Evolutionary conservation across 2,329 filamentous ascomycete species (phyloP), one percentile per base, ranked within the genome.

Genomic region (Geosmithia putterillii): DNA sequence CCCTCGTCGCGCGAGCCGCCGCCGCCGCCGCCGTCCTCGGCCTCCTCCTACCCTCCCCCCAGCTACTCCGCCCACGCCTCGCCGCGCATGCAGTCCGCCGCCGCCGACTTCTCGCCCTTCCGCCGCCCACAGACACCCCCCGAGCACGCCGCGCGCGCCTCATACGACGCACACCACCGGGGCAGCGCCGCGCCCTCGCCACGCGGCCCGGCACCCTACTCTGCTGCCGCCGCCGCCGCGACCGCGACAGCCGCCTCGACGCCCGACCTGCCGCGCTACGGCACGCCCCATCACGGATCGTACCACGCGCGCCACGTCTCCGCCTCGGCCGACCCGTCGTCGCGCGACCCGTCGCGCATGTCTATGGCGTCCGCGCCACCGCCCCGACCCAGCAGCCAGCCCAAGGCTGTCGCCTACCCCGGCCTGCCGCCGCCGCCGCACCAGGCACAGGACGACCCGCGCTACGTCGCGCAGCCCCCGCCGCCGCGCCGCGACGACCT

Each of bases 101-200:
- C 70, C 0, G 61, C 75, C 47, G 80, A 84, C 17, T 82, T 83
- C 47, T 66, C 64, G 42, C 69, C 73, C 5, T 82, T 74, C 57
- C 71, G 81, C 48, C 71, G 82, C 47, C 83, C 83, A 2, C 79
- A 84, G 45, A 87, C 83, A 0, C 83, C 83, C n/a, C 83, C 87
- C 38, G 78, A 80, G 47, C 67, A 71, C 40, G 70, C 75, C 52
- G 64, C 65, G 44, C n/a, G n/a, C n/a, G n/a, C n/a, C n/a, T n/a
- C n/a, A n/a, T 76, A 77, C 62, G 68, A 67, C 47, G 7, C 23
- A 7, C 23, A 25, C 23, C 63, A 61, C 35, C 63, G 72, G 52
- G 64, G 62, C 20, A 60, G 62, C 47, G 54, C 63, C 3, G 66
- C 65, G 15, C 66, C 64, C 4, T 75, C 74, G 14, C 71, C 72